Base-by-base conservation (phyloP, 768 basidiomycete genomes). In the Ramaria sp. region DNA sequence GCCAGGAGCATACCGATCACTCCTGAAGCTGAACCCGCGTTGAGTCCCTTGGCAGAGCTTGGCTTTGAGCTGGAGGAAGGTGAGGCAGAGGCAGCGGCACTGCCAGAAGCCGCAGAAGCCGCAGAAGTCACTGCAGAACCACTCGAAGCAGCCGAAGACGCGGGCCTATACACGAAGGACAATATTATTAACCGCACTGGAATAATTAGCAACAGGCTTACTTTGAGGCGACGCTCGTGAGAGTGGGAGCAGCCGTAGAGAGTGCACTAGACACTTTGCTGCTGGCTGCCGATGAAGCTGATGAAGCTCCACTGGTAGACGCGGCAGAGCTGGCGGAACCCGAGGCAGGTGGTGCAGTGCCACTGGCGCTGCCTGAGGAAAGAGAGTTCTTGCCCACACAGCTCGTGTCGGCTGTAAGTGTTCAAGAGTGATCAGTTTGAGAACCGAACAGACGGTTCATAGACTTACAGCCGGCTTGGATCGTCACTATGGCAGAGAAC, bases 401-500 rank as follows among this genome's bases (percentile, higher is more conserved):
- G 56, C 66, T 67, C 48, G 63, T 66, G 39, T 71, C 71, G 56
- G 62, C 70, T 71, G 54, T 13, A 61, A 24, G 57, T 64, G 27
- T 62, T 38, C 33, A n/a, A 19, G 4, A 7, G 20, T 12, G 27
- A 19, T 43, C 48, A 50, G 58, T 19, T 38, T 20, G 22, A 60
- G 19, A 17, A 22, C 37, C 12, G 6, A 43, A 24, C 22, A 13
- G 3, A 53, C 52, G 17, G 30, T 47, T 43, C 24, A 12, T 17
- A n/a, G 7, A 71, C 83, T 47, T 71, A 86, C 86, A 39, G 51
- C 82, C 75, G 7, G 69, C 0, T 31, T 66, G 62, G 60, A 87
- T 65, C 15, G 67, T 72, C 73, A 88, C 75, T 2, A 79, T 33
- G 6, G 76, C 86, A 2, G 77, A 69, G 62, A 82, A 82, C 0